phyloP scores from a whole-genome alignment of 108 stramenopile species.

The Fragilariopsis cylindrus region DNA sequence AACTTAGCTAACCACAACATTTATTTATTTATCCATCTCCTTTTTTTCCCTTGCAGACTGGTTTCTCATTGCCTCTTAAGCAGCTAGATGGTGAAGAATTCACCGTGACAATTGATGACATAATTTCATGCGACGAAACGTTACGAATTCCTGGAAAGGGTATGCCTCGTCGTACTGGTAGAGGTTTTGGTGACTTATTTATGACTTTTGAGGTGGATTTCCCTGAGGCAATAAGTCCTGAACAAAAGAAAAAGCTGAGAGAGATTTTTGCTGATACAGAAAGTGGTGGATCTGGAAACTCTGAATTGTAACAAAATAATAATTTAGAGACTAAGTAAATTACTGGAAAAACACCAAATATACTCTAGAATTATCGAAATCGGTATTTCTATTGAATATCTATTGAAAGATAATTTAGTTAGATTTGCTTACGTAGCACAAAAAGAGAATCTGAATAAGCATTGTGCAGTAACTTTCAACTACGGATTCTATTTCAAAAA shows the following conservation, averaged over 20 bases:
- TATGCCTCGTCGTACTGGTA: slow-evolving; percentile 86
- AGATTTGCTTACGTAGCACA: neutral
- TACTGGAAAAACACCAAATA: neutral
- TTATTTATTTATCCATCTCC: neutral
- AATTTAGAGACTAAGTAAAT: neutral
- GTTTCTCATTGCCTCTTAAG: slow-evolving; percentile 71
- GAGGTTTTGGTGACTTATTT: slow-evolving; percentile 84
- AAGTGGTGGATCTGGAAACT: slow-evolving; percentile 2
- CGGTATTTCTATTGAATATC: neutral
- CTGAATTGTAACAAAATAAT: neutral
- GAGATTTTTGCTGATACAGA: slow-evolving; percentile 48
- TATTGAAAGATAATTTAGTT: too few species aligned
- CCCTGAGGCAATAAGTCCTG: slow-evolving; percentile 64
- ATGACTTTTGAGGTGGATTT: slow-evolving; percentile 93
- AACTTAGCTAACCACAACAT: neutral
- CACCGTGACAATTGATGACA: slow-evolving; percentile 60
- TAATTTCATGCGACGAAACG: slow-evolving; percentile 86
- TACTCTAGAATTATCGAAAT: neutral
- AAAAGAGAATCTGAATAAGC: neutral
- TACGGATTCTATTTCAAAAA: neutral
- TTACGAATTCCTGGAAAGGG: slow-evolving; percentile 85
- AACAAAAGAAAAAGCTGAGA: slow-evolving; percentile 76
- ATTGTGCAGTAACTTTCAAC: neutral
- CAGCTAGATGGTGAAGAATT: slow-evolving; percentile 84
- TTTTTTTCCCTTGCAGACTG: slow-evolving; percentile 52